Evolutionary conservation across 1,284 basidiomycete genomes (phyloP).

Genomic region (Termitomyces sp.): DNA sequence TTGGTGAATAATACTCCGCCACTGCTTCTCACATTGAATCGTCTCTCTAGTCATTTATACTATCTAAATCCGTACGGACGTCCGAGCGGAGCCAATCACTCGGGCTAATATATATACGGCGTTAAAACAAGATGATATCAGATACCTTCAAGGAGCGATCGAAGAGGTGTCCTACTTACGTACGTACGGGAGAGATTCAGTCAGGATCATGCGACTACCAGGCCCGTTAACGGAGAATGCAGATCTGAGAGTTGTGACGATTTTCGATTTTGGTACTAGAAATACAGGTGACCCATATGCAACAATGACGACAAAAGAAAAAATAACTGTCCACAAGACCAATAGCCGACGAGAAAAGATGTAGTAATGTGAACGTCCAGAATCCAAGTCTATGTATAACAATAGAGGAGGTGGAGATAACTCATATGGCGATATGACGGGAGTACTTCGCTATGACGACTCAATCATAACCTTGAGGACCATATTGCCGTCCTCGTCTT

Average conservation of each 20-base stretch:
- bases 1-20: background rate
- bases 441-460: conserved; percentile 16
- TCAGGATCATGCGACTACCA: background rate
- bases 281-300: conserved; percentile 12
- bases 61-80: background rate
- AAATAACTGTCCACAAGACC: conserved; percentile 2
- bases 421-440: background rate
- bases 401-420: conserved; percentile 1
- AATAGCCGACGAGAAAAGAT: background rate
- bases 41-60: background rate
- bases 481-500: conserved; percentile 72
- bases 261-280: conserved; percentile 6
- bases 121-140: background rate
- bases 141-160: background rate
- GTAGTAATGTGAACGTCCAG: background rate
- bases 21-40: background rate
- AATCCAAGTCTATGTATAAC: conserved; percentile 10
- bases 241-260: background rate
- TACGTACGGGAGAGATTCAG: background rate
- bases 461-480: conserved; percentile 85
- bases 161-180: background rate
- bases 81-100: conserved; percentile 2
- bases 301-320: background rate
- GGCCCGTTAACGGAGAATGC: background rate
- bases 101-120: background rate